These are phyloP conservation scores for Trichoderma semiorbis DNA, from an alignment of 2,329 filamentous ascomycete genomes.

Conservation along the genomic window DNA sequence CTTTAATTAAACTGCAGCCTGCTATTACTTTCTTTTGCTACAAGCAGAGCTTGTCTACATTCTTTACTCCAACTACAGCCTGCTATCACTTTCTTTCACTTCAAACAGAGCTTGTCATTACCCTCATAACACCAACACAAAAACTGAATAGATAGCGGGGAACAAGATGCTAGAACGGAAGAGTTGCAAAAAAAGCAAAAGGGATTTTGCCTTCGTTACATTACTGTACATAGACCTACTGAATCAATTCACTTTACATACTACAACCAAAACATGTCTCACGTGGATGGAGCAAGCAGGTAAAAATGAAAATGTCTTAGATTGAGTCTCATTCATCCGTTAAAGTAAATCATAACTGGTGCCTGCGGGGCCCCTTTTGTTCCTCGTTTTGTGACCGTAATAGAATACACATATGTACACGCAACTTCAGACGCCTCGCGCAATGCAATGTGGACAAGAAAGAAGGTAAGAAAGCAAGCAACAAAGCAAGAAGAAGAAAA, in stretches of 20 bases:
- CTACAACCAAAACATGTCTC: background rate
- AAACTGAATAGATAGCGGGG: background rate
- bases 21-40: background rate
- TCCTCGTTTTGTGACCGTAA: slow-evolving; percentile 2
- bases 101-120: background rate
- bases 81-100: background rate
- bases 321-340: slow-evolving; percentile 13
- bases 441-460: background rate
- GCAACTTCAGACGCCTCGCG: slow-evolving; percentile 1
- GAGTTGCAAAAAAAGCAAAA: background rate
- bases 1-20: too few species aligned
- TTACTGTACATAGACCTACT: background rate
- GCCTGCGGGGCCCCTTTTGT: background rate
- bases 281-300: background rate
- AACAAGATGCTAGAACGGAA: background rate
- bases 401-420: slow-evolving; percentile 15
- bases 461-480: background rate
- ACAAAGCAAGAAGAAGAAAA: background rate
- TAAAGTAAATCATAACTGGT: slow-evolving; percentile 9
- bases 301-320: background rate
- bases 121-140: background rate
- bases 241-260: background rate
- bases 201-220: background rate
- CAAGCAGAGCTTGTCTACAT: background rate
- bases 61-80: background rate